These are phyloP conservation scores for Yarrowia sp. DNA, from an alignment of 805 yeast genomes.

Conservation along the genomic window DNA sequence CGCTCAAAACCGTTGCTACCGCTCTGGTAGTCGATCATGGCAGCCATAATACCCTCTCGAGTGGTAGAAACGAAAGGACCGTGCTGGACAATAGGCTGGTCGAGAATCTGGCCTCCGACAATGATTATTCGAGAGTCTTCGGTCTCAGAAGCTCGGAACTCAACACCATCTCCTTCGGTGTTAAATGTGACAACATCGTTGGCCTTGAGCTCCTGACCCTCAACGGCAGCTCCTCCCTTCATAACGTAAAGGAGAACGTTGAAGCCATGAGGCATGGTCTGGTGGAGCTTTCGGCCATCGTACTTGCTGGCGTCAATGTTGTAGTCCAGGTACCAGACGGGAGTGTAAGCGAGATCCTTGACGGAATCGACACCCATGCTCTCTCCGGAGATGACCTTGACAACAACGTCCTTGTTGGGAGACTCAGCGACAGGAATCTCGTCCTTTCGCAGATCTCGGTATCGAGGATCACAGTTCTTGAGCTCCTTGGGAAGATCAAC, in stretches of 20 bases:
- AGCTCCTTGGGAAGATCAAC: conserved; percentile 69
- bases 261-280: conserved; percentile 57
- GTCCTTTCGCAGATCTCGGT: conserved; percentile 64
- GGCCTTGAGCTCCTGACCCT: conserved; percentile 46
- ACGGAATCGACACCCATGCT: conserved; percentile 72
- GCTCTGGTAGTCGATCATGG: conserved; percentile 67
- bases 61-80: conserved; percentile 88
- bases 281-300: conserved; percentile 64
- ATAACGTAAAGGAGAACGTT: conserved; percentile 69
- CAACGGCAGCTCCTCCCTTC: conserved; percentile 56
- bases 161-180: conserved; percentile 61
- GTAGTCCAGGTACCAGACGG: conserved; percentile 70
- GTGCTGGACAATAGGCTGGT: conserved; percentile 77
- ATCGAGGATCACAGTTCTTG: conserved; percentile 66
- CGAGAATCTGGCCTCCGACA: conserved; percentile 71
- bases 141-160: conserved; percentile 51
- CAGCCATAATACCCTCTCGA: conserved; percentile 62
- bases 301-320: conserved; percentile 42
- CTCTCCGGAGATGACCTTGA: conserved; percentile 74
- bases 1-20: conserved; percentile 40
- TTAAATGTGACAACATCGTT: conserved; percentile 62
- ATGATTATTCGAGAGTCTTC: conserved; percentile 55
- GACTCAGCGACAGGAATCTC: conserved; percentile 71
- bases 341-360: conserved; percentile 77
- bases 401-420: conserved; percentile 55